Evolutionary conservation across 2,329 filamentous ascomycete genomes (phyloP).

Genomic region (Aspergillus sp.): DNA sequence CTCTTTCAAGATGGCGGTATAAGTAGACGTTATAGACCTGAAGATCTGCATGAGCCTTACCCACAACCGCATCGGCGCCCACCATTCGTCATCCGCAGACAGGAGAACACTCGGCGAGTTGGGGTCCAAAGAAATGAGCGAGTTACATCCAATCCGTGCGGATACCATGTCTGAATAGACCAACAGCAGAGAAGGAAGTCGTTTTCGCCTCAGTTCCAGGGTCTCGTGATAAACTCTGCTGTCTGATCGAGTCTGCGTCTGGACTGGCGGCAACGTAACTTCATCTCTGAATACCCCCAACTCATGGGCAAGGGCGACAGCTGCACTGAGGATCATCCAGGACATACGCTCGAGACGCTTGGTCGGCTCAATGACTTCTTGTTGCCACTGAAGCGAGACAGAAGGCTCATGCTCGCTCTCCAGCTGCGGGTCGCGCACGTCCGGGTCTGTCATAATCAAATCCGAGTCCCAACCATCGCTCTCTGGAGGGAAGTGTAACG

Average conservation of each 20-base stretch:
- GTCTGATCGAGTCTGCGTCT: constrained; percentile 15
- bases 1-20: neutral
- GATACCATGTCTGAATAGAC: constrained; percentile 52
- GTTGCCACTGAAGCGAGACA: constrained; percentile 48
- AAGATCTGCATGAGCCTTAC: constrained; percentile 32
- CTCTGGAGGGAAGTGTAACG: constrained; percentile 54
- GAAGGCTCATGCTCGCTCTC: constrained; percentile 31
- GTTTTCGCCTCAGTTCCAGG: constrained; percentile 28
- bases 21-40: constrained; percentile 24
- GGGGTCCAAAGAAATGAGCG: constrained; percentile 47
- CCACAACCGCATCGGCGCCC: constrained; percentile 49
- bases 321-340: constrained; percentile 59
- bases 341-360: constrained; percentile 59
- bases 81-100: constrained; percentile 45
- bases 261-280: constrained; percentile 27
- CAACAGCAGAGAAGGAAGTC: constrained; percentile 39
- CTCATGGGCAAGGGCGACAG: constrained; percentile 54
- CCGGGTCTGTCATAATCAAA: constrained; percentile 46
- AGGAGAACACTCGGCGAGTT: constrained; percentile 29
- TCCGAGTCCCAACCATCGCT: constrained; percentile 58
- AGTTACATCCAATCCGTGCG: constrained; percentile 48
- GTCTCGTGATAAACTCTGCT: constrained; percentile 21
- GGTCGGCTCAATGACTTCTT: constrained; percentile 56
- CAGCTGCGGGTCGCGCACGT: constrained; percentile 40
- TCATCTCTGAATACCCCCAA: constrained; percentile 47